Percentiles rank a stretch among this genome's conserved stretches.
Conservation (phyloP, 345 rosid species). For the Salix dunnii region DNA sequence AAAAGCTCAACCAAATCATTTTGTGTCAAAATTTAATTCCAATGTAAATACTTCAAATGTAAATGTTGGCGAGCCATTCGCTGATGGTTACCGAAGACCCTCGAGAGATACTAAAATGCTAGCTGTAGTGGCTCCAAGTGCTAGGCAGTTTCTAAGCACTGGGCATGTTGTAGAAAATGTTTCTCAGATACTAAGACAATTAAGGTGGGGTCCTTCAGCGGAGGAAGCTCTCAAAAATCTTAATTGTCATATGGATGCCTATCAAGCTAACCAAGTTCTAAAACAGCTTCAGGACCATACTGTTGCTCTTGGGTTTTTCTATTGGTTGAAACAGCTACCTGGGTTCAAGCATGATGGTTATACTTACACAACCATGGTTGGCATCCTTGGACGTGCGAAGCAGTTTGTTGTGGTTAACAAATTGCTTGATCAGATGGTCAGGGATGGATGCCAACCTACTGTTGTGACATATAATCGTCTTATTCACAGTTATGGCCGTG, state of each 20-base stretch:
- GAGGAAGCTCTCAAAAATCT: constrained; percentile 65
- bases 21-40: constrained; percentile 34
- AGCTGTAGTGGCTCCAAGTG: constrained; percentile 28
- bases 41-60: constrained; percentile 33
- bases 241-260: constrained; percentile 52
- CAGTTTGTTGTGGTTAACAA: constrained; percentile 65
- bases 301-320: constrained; percentile 75
- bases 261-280: constrained; percentile 90
- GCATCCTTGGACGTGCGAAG: constrained; percentile 82
- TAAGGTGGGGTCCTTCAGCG: constrained; percentile 72
- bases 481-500: constrained; percentile 91
- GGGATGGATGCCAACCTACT: constrained; percentile 79
- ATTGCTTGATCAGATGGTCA: constrained; percentile 73
- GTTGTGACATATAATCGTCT: constrained; percentile 88
- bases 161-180: constrained; percentile 54
- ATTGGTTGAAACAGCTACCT: constrained; percentile 70
- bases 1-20: constrained; percentile 35
- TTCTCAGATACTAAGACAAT: constrained; percentile 43
- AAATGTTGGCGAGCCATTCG: constrained; percentile 26
- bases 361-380: constrained; percentile 94
- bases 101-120: constrained; percentile 44
- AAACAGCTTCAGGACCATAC: constrained; percentile 73
- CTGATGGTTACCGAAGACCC: constrained; percentile 34
- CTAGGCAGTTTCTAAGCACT: constrained; percentile 39
- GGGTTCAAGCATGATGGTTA: constrained; percentile 85